Conservation (phyloP, 2,329 filamentous ascomycete species). For the Colletotrichum tropicicola region DNA sequence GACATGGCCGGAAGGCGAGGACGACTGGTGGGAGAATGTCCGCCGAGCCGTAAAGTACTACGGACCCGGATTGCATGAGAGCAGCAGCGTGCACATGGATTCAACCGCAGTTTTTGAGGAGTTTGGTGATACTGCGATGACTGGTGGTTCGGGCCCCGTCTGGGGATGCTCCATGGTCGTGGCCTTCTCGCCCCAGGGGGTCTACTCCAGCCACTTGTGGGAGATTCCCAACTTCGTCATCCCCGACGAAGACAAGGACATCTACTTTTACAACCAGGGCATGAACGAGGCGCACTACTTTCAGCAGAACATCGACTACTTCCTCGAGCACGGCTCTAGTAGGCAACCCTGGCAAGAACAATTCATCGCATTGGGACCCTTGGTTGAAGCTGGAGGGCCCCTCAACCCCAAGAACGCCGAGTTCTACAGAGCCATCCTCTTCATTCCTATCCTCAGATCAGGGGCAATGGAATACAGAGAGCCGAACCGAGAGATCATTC, state of each 20-base stretch:
- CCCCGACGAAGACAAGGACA: neutral
- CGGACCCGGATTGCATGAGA: slow-evolving; percentile 8
- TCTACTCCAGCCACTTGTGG: slow-evolving; percentile 31
- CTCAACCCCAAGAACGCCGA: neutral
- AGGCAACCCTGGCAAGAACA: neutral
- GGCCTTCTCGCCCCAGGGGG: slow-evolving; percentile 15
- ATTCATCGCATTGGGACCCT: slow-evolving; percentile 2
- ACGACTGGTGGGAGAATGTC: slow-evolving; percentile 30
- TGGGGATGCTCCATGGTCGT: slow-evolving; percentile 31
- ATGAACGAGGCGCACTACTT: slow-evolving; percentile 6
- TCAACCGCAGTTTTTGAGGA: slow-evolving; percentile 6
- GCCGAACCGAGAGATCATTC: neutral
- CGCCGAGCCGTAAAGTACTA: slow-evolving; percentile 21
- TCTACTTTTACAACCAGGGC: neutral
- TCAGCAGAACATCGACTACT: slow-evolving; percentile 13
- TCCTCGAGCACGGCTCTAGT: slow-evolving; percentile 1
- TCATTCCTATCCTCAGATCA: neutral
- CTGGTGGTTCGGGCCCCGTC: slow-evolving; percentile 26
- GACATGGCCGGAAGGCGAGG: slow-evolving; percentile 13
- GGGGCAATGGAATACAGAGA: neutral
- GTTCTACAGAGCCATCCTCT: slow-evolving; percentile 22
- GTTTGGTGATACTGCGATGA: slow-evolving; percentile 1
- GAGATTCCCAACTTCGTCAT: slow-evolving; percentile 27
- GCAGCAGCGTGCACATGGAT: neutral
- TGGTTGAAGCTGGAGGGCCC: neutral